Percentiles rank a stretch among this genome's conserved stretches.
These are phyloP conservation scores for Medicago ruthenica DNA, from an alignment of 306 rosid species.

Conservation along the genomic window DNA sequence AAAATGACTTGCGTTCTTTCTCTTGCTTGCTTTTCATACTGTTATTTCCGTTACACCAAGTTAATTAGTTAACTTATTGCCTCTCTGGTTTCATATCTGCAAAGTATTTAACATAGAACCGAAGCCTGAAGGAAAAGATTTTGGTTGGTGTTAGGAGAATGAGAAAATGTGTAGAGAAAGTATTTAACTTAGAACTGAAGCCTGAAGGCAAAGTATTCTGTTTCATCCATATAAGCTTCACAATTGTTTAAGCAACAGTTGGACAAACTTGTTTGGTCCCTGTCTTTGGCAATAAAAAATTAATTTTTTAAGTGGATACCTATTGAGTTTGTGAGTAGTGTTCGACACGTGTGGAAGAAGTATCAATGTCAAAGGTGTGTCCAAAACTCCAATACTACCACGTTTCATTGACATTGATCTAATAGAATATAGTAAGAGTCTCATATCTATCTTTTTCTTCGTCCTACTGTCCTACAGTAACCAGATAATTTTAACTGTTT, in stretches of 20 bases:
- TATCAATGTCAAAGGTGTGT: slow-evolving; percentile 5
- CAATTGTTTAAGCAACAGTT: slow-evolving; percentile 1
- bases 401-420: slow-evolving; percentile 1
- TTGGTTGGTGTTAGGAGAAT: background rate
- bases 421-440: background rate
- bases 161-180: background rate
- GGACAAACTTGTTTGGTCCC: background rate
- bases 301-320: background rate
- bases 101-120: slow-evolving; percentile 18
- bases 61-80: slow-evolving; percentile 2
- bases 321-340: background rate
- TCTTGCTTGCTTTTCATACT: slow-evolving; percentile 33
- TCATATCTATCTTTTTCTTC: background rate
- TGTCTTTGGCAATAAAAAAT: background rate
- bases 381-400: background rate
- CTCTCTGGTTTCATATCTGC: slow-evolving; percentile 24
- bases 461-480: background rate
- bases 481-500: slow-evolving; percentile 22
- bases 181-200: background rate
- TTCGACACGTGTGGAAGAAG: background rate
- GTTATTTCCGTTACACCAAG: background rate
- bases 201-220: background rate
- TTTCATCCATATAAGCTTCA: background rate
- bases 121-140: slow-evolving; percentile 8
- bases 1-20: background rate